Evolutionary conservation across 495 filamentous ascomycete genomes (phyloP), one percentile per base, ranked within the genome.

Genomic region (Hypoxylon fragiforme): DNA sequence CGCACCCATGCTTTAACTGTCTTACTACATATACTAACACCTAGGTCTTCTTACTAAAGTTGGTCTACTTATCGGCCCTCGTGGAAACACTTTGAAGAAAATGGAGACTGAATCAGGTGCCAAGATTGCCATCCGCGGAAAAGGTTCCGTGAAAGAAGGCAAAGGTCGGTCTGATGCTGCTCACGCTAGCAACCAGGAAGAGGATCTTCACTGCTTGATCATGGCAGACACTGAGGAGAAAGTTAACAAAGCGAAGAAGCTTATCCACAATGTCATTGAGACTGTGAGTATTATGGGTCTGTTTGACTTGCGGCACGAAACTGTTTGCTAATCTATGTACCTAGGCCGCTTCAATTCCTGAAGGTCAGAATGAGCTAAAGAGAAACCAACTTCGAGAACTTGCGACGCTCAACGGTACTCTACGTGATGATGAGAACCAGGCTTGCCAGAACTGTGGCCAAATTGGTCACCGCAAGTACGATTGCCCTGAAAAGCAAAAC

Each of bases 381-480:
- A 85, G 94, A 32, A 96, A 97, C 73, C 94, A 98, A 72, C 89
- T 98, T 52, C 91, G 94, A 68, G 91, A 97, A 70, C 85, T 98
- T 46, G 94, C 94, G 34, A 92, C 94, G 12, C 83, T 98, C 57
- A 98, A 98, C 80, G 94, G 94, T 78, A 98, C 94, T 28, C 84
- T 98, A 18, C 91, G 94, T 60, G 94, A 98, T 64, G 94, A 98
- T 63, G 94, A 98, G 71, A 97, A 97, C 74, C 94, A 97, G 70
- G 92, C 94, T 52, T 99, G 95, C 77, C 95, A 97, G 75, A 99
- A 99, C 78, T 99, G 95, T 73, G 95, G 92, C 59, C 89, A 99
- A 81, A 97, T 99, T 54, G 95, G 95, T 49, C 95, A 99, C 72
- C 85, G 95, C 70, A 99, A 97, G 72, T 97, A 96, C 63, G 95